Evolutionary conservation across 768 basidiomycete species (phyloP).

Genomic region (Porphyrellus cyaneotinctus): DNA sequence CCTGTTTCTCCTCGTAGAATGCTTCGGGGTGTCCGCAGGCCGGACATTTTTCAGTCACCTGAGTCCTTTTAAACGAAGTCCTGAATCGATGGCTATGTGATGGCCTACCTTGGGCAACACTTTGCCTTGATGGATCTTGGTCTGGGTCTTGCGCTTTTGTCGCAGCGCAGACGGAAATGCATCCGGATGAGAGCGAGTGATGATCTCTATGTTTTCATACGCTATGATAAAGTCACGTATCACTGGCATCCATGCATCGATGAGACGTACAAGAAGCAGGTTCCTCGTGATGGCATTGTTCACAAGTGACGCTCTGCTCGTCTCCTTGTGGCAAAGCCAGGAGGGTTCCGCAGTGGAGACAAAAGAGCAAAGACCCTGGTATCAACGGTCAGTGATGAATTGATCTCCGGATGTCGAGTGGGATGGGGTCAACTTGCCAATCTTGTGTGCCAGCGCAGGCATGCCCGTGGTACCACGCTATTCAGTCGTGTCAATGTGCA

Average conservation of each 20-base stretch:
- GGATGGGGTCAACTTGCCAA: slow-evolving; percentile 33
- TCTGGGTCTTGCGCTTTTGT: slow-evolving; percentile 87
- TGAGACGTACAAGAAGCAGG: slow-evolving; percentile 79
- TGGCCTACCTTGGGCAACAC: slow-evolving; percentile 61
- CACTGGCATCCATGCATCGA: neutral
- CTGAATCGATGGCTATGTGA: slow-evolving; percentile 27
- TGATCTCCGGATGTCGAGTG: neutral
- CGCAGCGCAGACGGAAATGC: slow-evolving; percentile 89
- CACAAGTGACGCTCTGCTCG: slow-evolving; percentile 73
- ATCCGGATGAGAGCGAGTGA: slow-evolving; percentile 87
- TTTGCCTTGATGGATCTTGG: slow-evolving; percentile 67
- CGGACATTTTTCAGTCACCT: slow-evolving; percentile 91
- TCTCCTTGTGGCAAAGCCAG: slow-evolving; percentile 76
- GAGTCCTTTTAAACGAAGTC: neutral
- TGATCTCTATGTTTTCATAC: slow-evolving; percentile 87
- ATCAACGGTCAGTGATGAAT: neutral
- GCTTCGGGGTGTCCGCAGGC: slow-evolving; percentile 81
- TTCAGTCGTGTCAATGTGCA: slow-evolving; percentile 2
- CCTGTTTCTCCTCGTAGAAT: slow-evolving; percentile 87
- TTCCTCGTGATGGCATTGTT: slow-evolving; percentile 84
- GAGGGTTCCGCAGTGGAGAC: slow-evolving; percentile 88
- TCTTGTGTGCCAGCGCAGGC: slow-evolving; percentile 42
- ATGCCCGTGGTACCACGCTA: slow-evolving; percentile 6
- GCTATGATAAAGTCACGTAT: slow-evolving; percentile 41
- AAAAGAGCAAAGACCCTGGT: slow-evolving; percentile 88